Percentiles rank a stretch among this genome's conserved stretches.
These are phyloP conservation scores for Uronychia binucleata DNA, from an alignment of 73 alveolate species.

Conservation along the genomic window DNA sequence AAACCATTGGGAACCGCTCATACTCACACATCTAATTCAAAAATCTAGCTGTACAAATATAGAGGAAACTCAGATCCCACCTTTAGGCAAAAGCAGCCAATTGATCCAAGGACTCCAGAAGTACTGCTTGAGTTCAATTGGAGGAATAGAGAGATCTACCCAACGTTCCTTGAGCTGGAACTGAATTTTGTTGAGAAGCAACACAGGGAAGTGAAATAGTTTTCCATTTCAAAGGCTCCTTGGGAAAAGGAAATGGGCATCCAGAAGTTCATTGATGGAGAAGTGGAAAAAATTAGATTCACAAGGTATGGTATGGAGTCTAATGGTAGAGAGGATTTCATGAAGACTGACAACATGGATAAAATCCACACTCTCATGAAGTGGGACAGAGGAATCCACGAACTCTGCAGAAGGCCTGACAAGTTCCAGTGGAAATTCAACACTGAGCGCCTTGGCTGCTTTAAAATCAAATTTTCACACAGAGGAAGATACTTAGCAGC, in stretches of 20 bases:
- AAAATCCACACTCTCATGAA: slow-evolving; percentile 48
- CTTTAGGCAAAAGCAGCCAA: slow-evolving; percentile 9
- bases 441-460: slow-evolving; percentile 93
- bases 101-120: slow-evolving; percentile 74
- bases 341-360: neutral
- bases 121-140: slow-evolving; percentile 82
- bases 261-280: slow-evolving; percentile 11
- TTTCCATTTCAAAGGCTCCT: slow-evolving; percentile 49
- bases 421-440: slow-evolving; percentile 80
- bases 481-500: slow-evolving; percentile 95
- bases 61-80: slow-evolving; percentile 53
- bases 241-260: slow-evolving; percentile 65
- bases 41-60: slow-evolving; percentile 89
- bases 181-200: slow-evolving; percentile 17
- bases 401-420: slow-evolving; percentile 90
- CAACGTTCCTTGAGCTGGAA: slow-evolving; percentile 63
- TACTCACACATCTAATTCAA: slow-evolving; percentile 83
- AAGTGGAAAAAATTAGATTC: neutral
- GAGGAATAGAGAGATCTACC: slow-evolving; percentile 61
- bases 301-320: neutral
- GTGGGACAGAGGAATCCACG: slow-evolving; percentile 84
- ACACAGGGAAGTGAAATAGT: neutral
- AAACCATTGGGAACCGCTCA: slow-evolving; percentile 92
- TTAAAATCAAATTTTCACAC: slow-evolving; percentile 88
- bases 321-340: neutral